Evolutionary conservation across 305 asterid genomes (phyloP).

Genomic region (Fraxinus latifolia): DNA sequence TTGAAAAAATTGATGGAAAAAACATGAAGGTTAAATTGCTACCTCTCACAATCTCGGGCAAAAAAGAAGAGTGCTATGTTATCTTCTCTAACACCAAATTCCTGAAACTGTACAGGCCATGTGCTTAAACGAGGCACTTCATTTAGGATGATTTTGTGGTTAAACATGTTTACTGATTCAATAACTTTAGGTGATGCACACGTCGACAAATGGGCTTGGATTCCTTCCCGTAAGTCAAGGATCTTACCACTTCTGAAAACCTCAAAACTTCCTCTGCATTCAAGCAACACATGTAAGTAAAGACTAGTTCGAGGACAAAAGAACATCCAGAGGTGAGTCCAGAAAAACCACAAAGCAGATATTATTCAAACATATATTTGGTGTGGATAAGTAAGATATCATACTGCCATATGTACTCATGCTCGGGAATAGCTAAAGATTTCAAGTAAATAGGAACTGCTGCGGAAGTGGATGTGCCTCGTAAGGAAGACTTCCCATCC

Average conservation of each 20-base stretch:
- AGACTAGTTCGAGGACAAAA: slow-evolving; percentile 17
- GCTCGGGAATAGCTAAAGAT: slow-evolving; percentile 61
- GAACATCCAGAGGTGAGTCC: slow-evolving; percentile 10
- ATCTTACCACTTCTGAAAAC: slow-evolving; percentile 50
- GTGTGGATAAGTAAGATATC: slow-evolving; percentile 31
- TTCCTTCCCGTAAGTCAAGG: slow-evolving; percentile 57
- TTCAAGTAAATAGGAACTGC: slow-evolving; percentile 40
- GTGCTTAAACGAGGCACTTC: slow-evolving; percentile 77
- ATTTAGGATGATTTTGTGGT: slow-evolving; percentile 48
- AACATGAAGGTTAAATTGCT: slow-evolving; percentile 13
- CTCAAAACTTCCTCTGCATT: slow-evolving; percentile 81
- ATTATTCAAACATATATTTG: slow-evolving; percentile 12
- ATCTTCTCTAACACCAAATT: slow-evolving; percentile 72
- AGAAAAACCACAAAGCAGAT: slow-evolving; percentile 12
- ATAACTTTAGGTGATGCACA: slow-evolving; percentile 68
- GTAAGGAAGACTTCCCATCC: slow-evolving; percentile 33
- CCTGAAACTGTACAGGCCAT: slow-evolving; percentile 91
- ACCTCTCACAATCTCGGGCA: slow-evolving; percentile 79
- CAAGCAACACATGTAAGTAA: slow-evolving; percentile 17
- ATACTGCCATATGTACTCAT: slow-evolving; percentile 86
- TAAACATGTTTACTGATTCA: slow-evolving; percentile 61
- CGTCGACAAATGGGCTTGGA: slow-evolving; percentile 86
- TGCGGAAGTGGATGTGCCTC: slow-evolving; percentile 35
- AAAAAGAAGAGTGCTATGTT: slow-evolving; percentile 85
- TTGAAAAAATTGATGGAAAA: slow-evolving; percentile 12